Conservation (phyloP, 2,329 filamentous ascomycete species). For the Gnomoniopsis sp. region DNA sequence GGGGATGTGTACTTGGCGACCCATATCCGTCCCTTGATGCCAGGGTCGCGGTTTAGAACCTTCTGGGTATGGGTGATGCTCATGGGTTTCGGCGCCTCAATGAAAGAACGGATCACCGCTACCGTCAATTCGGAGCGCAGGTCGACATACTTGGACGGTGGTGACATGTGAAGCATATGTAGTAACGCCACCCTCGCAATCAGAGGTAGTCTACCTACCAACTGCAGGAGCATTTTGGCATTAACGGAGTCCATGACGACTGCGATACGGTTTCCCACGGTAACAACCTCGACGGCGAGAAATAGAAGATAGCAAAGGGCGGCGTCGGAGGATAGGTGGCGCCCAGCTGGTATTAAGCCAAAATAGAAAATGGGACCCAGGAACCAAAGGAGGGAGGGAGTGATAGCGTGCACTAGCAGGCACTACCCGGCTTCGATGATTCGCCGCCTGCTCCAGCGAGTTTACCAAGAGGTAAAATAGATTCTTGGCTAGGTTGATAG, state of each 20-base stretch:
- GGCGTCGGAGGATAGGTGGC: background rate
- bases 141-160: constrained; percentile 73
- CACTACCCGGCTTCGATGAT: too few species aligned
- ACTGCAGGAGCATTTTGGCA: constrained; percentile 22
- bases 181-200: constrained; percentile 59
- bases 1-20: constrained; percentile 67
- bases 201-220: constrained; percentile 58
- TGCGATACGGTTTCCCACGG: background rate
- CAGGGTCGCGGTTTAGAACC: constrained; percentile 58
- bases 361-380: too few species aligned
- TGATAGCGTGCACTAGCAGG: too few species aligned
- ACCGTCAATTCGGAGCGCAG: constrained; percentile 71
- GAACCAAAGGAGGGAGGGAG: too few species aligned
- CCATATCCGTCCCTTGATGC: constrained; percentile 79
- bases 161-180: constrained; percentile 65
- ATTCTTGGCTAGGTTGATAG: background rate
- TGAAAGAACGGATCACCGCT: constrained; percentile 65
- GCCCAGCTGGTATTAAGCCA: too few species aligned
- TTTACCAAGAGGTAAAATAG: background rate
- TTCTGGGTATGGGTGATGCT: constrained; percentile 62
- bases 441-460: too few species aligned
- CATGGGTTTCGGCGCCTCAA: constrained; percentile 42
- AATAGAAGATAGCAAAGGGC: background rate
- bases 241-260: constrained; percentile 18
- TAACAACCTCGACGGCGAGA: background rate